Conservation (phyloP, 805 yeast genomes). For the Kuraishia hungarica region DNA sequence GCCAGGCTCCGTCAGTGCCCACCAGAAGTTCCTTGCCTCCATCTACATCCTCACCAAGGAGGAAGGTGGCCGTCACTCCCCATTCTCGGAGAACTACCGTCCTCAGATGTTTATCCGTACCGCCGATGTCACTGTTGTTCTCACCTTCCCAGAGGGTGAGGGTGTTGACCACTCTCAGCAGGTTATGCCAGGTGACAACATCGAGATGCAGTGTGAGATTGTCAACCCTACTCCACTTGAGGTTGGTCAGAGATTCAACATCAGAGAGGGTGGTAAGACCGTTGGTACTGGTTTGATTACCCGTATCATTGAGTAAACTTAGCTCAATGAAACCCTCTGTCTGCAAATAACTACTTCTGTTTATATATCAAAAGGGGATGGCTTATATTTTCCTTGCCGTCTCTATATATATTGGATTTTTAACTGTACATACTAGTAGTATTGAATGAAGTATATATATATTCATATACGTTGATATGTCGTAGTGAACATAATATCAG, state of each 20-base stretch:
- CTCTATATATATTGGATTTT: not conserved
- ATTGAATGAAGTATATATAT: not conserved
- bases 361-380: not conserved
- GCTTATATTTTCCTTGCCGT: not conserved
- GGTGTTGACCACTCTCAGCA: constrained; percentile 80
- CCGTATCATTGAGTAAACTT: constrained; percentile 44
- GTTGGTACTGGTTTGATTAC: constrained; percentile 98
- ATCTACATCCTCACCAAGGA: constrained; percentile 88
- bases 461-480: too few relatives aligned
- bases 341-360: not conserved
- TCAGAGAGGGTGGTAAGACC: constrained; percentile 99
- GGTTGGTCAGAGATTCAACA: constrained; percentile 96
- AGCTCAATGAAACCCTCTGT: not conserved
- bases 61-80: constrained; percentile 99
- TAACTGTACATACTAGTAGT: not conserved
- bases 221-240: constrained; percentile 90
- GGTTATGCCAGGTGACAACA: constrained; percentile 97
- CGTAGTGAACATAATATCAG: too few relatives aligned
- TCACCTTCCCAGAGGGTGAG: constrained; percentile 77
- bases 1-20: constrained; percentile 87
- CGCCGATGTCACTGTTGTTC: constrained; percentile 85
- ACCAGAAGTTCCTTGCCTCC: constrained; percentile 90
- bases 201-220: constrained; percentile 89
- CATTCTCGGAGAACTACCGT: constrained; percentile 94
- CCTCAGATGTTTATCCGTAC: constrained; percentile 97